Evolutionary conservation across 2,329 filamentous ascomycete species (phyloP).

Genomic region (Karstenula rhodostoma): DNA sequence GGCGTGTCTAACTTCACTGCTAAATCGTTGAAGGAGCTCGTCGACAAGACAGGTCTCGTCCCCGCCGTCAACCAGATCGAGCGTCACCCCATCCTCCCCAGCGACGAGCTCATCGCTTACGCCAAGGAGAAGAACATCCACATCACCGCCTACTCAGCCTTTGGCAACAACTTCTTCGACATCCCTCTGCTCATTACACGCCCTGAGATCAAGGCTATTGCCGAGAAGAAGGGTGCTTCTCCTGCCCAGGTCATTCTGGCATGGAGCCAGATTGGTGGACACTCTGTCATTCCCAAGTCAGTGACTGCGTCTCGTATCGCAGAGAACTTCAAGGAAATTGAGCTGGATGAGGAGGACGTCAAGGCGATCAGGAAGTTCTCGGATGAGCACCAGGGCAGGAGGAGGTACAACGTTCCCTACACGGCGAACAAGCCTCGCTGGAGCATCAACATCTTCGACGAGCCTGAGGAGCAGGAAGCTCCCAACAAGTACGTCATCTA

Average conservation of each 20-base stretch:
- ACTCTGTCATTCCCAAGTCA: constrained; percentile 42
- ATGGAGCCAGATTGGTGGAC: constrained; percentile 78
- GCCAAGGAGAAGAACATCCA: constrained; percentile 43
- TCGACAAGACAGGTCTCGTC: constrained; percentile 55
- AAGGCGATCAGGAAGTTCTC: constrained; percentile 57
- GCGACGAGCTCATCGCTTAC: constrained; percentile 39
- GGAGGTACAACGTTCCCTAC: constrained; percentile 42
- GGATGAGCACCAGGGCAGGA: constrained; percentile 50
- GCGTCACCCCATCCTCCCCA: constrained; percentile 40
- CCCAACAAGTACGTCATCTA: constrained; percentile 25
- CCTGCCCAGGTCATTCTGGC: constrained; percentile 82
- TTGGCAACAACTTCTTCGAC: constrained; percentile 50
- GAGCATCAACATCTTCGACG: constrained; percentile 39
- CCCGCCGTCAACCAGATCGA: constrained; percentile 44
- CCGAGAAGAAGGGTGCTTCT: constrained; percentile 68
- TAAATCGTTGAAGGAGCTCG: constrained; percentile 60
- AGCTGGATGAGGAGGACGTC: constrained; percentile 33
- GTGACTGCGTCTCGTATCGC: constrained; percentile 37
- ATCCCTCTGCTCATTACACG: constrained; percentile 71
- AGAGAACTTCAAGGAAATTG: constrained; percentile 42
- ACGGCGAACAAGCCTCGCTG: constrained; percentile 54
- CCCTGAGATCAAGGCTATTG: constrained; percentile 72
- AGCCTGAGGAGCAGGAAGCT: constrained; percentile 42
- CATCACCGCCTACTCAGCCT: constrained; percentile 55
- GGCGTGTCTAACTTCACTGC: constrained; percentile 45